A percentile compares a stretch with the other conserved stretches of the same genome.
Evolutionary conservation across 1,284 basidiomycete species (phyloP).

Genomic region (Erythrobasidium hasegawianum): DNA sequence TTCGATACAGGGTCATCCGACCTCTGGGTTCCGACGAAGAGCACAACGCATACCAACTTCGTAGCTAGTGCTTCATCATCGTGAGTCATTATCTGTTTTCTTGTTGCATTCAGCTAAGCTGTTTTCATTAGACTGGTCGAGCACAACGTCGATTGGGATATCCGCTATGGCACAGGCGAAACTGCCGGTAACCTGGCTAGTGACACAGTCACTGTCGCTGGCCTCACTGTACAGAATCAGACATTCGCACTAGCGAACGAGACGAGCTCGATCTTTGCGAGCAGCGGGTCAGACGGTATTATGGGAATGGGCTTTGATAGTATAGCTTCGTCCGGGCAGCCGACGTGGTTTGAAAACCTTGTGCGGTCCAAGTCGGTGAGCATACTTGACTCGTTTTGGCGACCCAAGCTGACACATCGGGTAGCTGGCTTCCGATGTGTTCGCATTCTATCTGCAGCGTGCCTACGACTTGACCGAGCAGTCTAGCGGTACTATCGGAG

Average conservation of each 20-base stretch:
- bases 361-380: background rate
- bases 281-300: constrained; percentile 45
- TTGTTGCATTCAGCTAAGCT: background rate
- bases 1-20: constrained; percentile 45
- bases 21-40: constrained; percentile 45
- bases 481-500: constrained; percentile 41
- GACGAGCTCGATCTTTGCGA: constrained; percentile 42
- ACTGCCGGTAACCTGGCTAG: constrained; percentile 25
- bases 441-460: constrained; percentile 57
- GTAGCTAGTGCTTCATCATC: constrained; percentile 41
- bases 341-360: constrained; percentile 38
- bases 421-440: constrained; percentile 52
- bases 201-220: constrained; percentile 44
- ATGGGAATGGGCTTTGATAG: constrained; percentile 49
- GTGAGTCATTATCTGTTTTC: constrained; percentile 1
- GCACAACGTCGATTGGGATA: constrained; percentile 17
- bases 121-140: constrained; percentile 2
- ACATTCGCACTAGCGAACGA: constrained; percentile 48
- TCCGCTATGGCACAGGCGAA: constrained; percentile 33
- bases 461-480: constrained; percentile 24
- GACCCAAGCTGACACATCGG: background rate
- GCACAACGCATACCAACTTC: constrained; percentile 43
- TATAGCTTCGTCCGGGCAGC: constrained; percentile 39
- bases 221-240: constrained; percentile 47
- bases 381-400: background rate